phyloP scores from a whole-genome alignment of 345 rosid genomes.

The Brassica juncea region DNA sequence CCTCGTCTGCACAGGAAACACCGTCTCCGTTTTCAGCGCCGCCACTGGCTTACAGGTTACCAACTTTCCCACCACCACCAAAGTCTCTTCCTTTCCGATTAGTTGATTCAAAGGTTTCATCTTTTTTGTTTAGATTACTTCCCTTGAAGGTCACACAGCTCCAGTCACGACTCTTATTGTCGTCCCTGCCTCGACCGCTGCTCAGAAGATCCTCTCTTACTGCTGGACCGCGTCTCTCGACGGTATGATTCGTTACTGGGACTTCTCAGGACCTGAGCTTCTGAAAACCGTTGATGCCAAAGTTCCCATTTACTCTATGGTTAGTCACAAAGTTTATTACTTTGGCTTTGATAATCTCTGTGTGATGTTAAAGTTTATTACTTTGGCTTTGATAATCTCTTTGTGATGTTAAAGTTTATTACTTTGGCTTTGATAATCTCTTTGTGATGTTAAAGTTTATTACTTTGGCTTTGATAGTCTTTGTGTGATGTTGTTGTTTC shows the following conservation, averaged over 20 bases:
- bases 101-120: background rate
- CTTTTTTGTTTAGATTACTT: slow-evolving; percentile 46
- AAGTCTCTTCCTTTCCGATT: background rate
- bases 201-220: slow-evolving; percentile 55
- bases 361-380: background rate
- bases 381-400: background rate
- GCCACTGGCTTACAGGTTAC: slow-evolving; percentile 79
- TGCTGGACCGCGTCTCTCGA: slow-evolving; percentile 98
- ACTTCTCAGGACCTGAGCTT: slow-evolving; percentile 73
- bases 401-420: background rate
- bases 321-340: slow-evolving; percentile 15
- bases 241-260: slow-evolving; percentile 91
- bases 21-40: slow-evolving; percentile 79
- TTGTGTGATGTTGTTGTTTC: background rate
- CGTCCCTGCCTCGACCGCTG: slow-evolving; percentile 62
- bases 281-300: slow-evolving; percentile 64
- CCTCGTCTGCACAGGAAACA: slow-evolving; percentile 73
- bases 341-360: background rate
- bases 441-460: background rate
- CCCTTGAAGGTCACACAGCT: slow-evolving; percentile 83
- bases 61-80: background rate
- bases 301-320: slow-evolving; percentile 79
- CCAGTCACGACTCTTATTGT: slow-evolving; percentile 73
- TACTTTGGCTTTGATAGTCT: background rate
- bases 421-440: background rate